These are phyloP conservation scores for Omphalea diandra DNA, from an alignment of 441 rosid genomes.

Conservation along the genomic window DNA sequence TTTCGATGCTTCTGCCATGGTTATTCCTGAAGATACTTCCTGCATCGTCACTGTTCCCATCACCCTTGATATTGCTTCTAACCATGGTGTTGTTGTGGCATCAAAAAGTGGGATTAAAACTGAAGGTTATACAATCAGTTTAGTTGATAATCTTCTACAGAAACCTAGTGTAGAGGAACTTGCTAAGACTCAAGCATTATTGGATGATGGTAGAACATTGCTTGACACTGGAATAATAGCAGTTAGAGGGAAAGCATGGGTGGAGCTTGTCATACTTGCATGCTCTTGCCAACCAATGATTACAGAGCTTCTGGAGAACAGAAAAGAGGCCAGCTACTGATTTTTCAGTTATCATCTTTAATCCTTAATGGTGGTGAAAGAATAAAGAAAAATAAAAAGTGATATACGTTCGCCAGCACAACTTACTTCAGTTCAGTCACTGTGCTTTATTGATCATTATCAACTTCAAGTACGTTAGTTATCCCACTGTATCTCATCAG, in stretches of 20 bases:
- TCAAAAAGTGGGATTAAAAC: conserved; percentile 44
- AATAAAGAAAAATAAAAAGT: background rate
- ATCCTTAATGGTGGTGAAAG: background rate
- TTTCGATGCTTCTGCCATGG: conserved; percentile 80
- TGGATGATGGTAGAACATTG: conserved; percentile 86
- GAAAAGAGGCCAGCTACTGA: conserved; percentile 58
- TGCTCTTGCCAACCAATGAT: conserved; percentile 74
- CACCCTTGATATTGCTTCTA: conserved; percentile 91
- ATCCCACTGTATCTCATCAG: background rate
- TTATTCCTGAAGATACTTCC: conserved; percentile 78
- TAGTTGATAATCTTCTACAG: conserved; percentile 84
- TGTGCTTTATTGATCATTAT: too few relatives aligned
- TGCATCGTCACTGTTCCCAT: conserved; percentile 88
- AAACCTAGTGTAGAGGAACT: conserved; percentile 79
- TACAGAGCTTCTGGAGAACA: conserved; percentile 53
- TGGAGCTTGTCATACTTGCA: conserved; percentile 70
- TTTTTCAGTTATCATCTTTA: conserved; percentile 10
- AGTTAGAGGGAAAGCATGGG: conserved; percentile 89
- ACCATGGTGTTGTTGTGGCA: conserved; percentile 91
- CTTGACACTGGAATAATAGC: conserved; percentile 94
- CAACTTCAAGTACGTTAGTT: background rate
- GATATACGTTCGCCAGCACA: background rate
- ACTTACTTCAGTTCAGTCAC: background rate
- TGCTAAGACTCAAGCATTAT: conserved; percentile 60
- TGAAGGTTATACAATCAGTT: conserved; percentile 43